Evolutionary conservation across 2,329 filamentous ascomycete species (phyloP).

Genomic region (Corinectria fuckeliana): DNA sequence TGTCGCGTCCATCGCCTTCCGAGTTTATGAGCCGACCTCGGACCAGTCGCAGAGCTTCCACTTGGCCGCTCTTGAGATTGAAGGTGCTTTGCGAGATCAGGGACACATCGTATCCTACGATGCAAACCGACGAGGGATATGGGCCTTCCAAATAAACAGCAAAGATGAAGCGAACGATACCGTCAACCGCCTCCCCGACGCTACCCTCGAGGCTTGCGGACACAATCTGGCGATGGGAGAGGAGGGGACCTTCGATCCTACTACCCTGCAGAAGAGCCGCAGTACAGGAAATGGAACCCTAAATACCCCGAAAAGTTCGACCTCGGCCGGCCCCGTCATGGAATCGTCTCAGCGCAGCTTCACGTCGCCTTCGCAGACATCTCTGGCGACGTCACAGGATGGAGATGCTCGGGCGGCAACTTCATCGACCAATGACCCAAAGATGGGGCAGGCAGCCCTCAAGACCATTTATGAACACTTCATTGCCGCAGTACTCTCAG

Average conservation of each 20-base stretch:
- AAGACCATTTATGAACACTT: slow-evolving; percentile 61
- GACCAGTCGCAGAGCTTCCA: slow-evolving; percentile 53
- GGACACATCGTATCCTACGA: slow-evolving; percentile 63
- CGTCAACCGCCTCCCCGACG: slow-evolving; percentile 41
- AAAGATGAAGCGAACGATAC: slow-evolving; percentile 47
- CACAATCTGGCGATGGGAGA: slow-evolving; percentile 53
- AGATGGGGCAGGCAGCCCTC: slow-evolving; percentile 33
- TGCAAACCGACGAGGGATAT: slow-evolving; percentile 55
- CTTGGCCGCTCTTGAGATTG: slow-evolving; percentile 57
- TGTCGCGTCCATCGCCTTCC: slow-evolving; percentile 61
- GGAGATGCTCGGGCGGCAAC: slow-evolving; percentile 38
- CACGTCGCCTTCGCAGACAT: slow-evolving; percentile 26
- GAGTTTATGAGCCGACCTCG: slow-evolving; percentile 59
- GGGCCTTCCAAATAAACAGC: slow-evolving; percentile 59
- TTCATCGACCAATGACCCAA: slow-evolving; percentile 37
- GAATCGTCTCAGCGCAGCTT: slow-evolving; percentile 45
- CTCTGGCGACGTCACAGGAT: slow-evolving; percentile 29
- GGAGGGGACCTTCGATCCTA: slow-evolving; percentile 59
- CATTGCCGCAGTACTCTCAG: slow-evolving; percentile 57
- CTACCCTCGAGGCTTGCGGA: slow-evolving; percentile 52
- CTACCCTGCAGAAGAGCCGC: slow-evolving; percentile 54
- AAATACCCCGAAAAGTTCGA: slow-evolving; percentile 55
- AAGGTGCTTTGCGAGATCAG: slow-evolving; percentile 56
- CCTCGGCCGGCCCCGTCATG: slow-evolving; percentile 48
- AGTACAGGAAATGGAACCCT: slow-evolving; percentile 46